These are phyloP conservation scores for Fraxinus angustifolia DNA, from an alignment of 305 asterid genomes.

Conservation along the genomic window DNA sequence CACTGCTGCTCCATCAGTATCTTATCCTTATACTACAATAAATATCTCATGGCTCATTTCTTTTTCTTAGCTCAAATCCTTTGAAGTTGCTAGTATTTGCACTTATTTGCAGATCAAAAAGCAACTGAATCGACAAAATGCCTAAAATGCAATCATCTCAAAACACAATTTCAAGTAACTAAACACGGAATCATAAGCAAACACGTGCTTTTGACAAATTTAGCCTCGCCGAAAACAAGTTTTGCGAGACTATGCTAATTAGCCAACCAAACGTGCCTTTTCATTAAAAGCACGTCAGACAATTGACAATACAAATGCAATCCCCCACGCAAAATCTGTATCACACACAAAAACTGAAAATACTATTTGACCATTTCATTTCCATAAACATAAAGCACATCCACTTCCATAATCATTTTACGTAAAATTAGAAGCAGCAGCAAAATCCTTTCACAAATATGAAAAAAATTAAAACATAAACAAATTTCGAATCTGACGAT, in stretches of 20 bases:
- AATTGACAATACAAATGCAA: background rate
- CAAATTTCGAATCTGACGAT: background rate
- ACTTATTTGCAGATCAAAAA: background rate
- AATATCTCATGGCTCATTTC: background rate
- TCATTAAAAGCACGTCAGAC: background rate
- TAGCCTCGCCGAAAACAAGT: background rate
- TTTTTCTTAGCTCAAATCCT: background rate
- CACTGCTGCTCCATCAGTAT: background rate
- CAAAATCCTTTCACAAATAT: background rate
- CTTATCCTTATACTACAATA: background rate
- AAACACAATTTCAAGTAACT: background rate
- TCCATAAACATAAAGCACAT: background rate
- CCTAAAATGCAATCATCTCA: background rate
- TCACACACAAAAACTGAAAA: background rate
- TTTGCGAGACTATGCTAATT: background rate
- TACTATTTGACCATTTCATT: background rate
- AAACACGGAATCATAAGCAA: background rate
- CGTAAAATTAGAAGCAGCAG: conserved; percentile 16
- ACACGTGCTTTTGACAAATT: background rate
- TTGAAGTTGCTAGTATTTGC: background rate
- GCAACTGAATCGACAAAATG: background rate
- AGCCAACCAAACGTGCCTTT: background rate
- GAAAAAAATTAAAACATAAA: background rate
- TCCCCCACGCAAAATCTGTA: background rate
- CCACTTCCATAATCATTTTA: background rate